Evolutionary conservation across 805 yeast genomes (phyloP), one percentile per base, ranked within the genome.

Genomic region (Starmerella apis): DNA sequence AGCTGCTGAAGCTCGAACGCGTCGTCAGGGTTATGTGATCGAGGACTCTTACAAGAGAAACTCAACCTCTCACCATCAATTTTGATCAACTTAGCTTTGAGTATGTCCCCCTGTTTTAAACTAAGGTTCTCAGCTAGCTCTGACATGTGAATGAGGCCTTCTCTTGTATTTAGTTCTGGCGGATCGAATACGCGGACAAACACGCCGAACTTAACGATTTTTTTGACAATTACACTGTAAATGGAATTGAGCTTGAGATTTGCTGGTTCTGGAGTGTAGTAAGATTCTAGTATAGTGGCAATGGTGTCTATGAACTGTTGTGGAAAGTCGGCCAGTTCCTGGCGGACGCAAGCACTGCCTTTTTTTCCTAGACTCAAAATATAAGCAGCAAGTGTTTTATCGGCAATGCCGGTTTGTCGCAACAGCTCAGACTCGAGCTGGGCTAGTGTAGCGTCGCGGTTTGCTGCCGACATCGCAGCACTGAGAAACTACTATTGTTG

Each of bases 181-280:
- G 46, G 46, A 18, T 43, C 46, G 6, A 43, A 7, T 8, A 88
- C 62, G 9, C 76, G 65, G 0, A 86, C 75, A 61, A 88, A 90
- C 1, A 86, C 94, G 0, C 97, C 96, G 65, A 79, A 88, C 2
- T 74, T 64, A 38, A 79, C 78, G 1, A 84, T 58, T 41, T 75
- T 77, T 43, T 70, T 71, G 2, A 90, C 81, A 23, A 56, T 65
- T 0, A 94, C 96, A 25, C 64, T 64, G 57, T 81, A 80, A 0
- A 13, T 18, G 24, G 33, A n/a, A 18, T 36, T 43, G 19, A 47
- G 23, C 3, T 19, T 8, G 23, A 43, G 32, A 20, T 27, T 13
- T 16, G 16, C 25, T 4, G 51, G 35, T 19, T 18, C 18, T 2
- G 33, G 32, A 1, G 8, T 20, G 24, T 41, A 41, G 19, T 13